phyloP scores from a whole-genome alignment of 208 protist genomes.

The Endotrypanum monterogeii region DNA sequence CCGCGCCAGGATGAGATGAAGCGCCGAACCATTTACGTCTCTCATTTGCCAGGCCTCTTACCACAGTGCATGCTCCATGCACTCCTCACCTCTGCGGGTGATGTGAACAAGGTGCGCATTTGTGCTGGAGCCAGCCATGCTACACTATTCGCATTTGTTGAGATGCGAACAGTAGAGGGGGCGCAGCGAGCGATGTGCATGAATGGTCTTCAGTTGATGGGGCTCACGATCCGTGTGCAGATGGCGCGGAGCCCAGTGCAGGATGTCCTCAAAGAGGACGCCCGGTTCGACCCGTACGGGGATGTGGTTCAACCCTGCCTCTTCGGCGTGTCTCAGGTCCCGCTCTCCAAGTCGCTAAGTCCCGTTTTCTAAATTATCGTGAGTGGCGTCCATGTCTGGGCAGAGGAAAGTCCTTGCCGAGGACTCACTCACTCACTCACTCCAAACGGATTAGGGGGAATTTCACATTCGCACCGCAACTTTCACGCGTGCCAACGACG shows the following conservation, averaged over 20 bases:
- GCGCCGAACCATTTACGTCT: slow-evolving; percentile 79
- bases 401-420: background rate
- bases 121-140: slow-evolving; percentile 63
- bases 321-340: slow-evolving; percentile 48
- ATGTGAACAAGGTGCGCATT: slow-evolving; percentile 81
- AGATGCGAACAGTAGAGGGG: slow-evolving; percentile 70
- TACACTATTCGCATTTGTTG: slow-evolving; percentile 86
- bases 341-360: slow-evolving; percentile 28
- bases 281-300: slow-evolving; percentile 39
- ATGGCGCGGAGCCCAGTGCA: slow-evolving; percentile 79
- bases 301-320: slow-evolving; percentile 50
- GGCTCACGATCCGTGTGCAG: slow-evolving; percentile 65
- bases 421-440: background rate
- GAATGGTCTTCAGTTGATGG: slow-evolving; percentile 61
- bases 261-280: slow-evolving; percentile 69
- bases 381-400: background rate
- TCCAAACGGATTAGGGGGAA: no score
- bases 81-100: slow-evolving; percentile 50
- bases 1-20: slow-evolving; percentile 42
- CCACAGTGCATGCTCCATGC: slow-evolving; percentile 66
- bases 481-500: no score
- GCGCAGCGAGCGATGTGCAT: slow-evolving; percentile 54
- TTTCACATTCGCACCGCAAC: no score
- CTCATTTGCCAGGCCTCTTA: slow-evolving; percentile 61
- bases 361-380: background rate